phyloP scores from a whole-genome alignment of 768 basidiomycete species.

The Gymnopilus junonius region DNA sequence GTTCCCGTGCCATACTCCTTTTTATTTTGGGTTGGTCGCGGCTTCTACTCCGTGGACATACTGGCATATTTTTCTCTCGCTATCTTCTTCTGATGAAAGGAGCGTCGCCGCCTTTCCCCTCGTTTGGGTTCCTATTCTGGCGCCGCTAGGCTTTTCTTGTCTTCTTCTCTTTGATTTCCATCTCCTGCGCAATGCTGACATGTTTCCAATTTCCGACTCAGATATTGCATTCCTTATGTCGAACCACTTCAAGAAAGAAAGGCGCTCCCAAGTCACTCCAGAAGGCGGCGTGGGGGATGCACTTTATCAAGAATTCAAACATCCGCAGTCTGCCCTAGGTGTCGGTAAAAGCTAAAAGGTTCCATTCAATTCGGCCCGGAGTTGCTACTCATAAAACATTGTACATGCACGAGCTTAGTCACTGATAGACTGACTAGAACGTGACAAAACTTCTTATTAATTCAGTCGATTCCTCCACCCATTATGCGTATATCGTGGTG shows the following conservation, averaged over 20 bases:
- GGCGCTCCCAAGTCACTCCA: not conserved
- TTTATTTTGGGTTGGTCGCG: not conserved
- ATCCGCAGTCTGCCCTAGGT: constrained; percentile 4
- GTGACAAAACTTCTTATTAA: too few species aligned
- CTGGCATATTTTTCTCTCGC: not conserved
- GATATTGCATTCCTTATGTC: constrained; percentile 41
- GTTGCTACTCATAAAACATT: too few species aligned
- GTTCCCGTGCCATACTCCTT: not conserved
- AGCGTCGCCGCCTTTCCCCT: not conserved
- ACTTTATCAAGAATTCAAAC: constrained; percentile 25
- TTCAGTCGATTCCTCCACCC: too few species aligned
- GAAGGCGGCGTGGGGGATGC: not conserved
- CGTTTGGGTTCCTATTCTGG: not conserved
- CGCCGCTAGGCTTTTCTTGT: not conserved
- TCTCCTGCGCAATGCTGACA: not conserved
- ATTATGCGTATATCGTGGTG: too few species aligned
- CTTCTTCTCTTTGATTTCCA: not conserved
- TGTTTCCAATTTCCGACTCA: constrained; percentile 15
- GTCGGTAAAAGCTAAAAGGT: not conserved
- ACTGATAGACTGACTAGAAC: too few species aligned
- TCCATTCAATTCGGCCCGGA: not conserved
- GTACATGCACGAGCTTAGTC: too few species aligned
- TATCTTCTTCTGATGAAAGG: not conserved
- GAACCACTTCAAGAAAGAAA: constrained; percentile 37
- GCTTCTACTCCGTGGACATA: not conserved